These are phyloP conservation scores for Pyrus communis DNA, from an alignment of 306 rosid genomes.

Conservation along the genomic window DNA sequence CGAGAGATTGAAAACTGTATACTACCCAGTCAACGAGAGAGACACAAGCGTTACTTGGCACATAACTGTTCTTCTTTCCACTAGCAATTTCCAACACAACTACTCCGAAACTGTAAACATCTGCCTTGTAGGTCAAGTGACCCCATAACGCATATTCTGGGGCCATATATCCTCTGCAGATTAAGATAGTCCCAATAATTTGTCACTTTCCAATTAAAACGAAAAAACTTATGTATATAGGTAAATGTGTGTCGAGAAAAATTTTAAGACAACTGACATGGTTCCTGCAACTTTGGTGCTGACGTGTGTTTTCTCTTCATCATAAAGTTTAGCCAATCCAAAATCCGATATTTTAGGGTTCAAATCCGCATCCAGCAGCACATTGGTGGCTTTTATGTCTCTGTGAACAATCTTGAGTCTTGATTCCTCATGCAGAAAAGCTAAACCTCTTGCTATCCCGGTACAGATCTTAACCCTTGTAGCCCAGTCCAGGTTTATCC, in stretches of 20 bases:
- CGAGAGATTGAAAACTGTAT: not conserved
- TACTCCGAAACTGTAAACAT: constrained; percentile 59
- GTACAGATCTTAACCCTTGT: constrained; percentile 47
- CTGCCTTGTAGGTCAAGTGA: constrained; percentile 42
- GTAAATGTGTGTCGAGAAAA: not conserved
- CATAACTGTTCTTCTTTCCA: constrained; percentile 35
- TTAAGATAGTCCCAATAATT: not conserved
- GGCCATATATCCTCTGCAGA: constrained; percentile 52
- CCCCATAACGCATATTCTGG: constrained; percentile 63
- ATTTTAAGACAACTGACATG: constrained; percentile 26
- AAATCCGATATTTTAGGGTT: constrained; percentile 59
- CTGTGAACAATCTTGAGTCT: constrained; percentile 55
- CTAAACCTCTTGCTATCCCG: constrained; percentile 56
- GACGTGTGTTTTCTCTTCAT: constrained; percentile 48
- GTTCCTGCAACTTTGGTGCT: constrained; percentile 56
- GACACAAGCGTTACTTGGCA: constrained; percentile 13
- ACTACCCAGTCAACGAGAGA: constrained; percentile 17
- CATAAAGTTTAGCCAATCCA: constrained; percentile 56
- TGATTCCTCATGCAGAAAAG: constrained; percentile 58
- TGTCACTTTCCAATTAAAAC: not conserved
- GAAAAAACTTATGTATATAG: not conserved
- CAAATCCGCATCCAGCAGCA: constrained; percentile 39
- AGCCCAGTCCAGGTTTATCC: constrained; percentile 38
- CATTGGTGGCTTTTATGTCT: constrained; percentile 66
- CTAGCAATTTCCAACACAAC: constrained; percentile 36